A percentile compares a stretch with the other conserved stretches of the same genome.
Evolutionary conservation across 192 early-diverging fungal species (phyloP).

Genomic region (Spinellus fusiger): DNA sequence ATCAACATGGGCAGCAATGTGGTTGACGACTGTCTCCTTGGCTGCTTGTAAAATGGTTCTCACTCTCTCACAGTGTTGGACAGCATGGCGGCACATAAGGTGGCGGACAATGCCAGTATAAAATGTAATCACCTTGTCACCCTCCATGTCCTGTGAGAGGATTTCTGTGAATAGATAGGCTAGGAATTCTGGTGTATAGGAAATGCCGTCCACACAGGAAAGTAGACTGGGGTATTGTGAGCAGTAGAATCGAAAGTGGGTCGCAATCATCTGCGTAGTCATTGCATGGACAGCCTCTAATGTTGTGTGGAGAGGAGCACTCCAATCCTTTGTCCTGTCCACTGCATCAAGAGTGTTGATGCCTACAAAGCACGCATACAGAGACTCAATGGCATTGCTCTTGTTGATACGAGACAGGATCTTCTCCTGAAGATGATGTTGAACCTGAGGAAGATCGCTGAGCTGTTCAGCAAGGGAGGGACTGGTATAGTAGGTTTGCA

Average conservation of each 20-base stretch:
- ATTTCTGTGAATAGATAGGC: constrained; percentile 18
- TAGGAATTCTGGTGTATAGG: constrained; percentile 25
- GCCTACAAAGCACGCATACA: constrained; percentile 25
- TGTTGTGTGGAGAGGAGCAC: neutral
- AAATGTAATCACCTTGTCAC: constrained; percentile 11
- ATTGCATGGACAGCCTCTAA: constrained; percentile 8
- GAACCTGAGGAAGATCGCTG: neutral
- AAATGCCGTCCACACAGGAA: constrained; percentile 29
- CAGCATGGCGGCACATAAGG: constrained; percentile 16
- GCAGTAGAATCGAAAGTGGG: constrained; percentile 27
- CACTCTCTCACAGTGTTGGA: constrained; percentile 1
- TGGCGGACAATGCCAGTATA: constrained; percentile 26
- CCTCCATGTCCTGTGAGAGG: constrained; percentile 18
- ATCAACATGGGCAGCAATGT: constrained; percentile 8
- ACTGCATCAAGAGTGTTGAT: constrained; percentile 1
- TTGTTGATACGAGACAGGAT: constrained; percentile 7
- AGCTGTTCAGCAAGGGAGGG: neutral
- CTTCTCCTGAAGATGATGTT: constrained; percentile 3
- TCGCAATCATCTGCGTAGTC: constrained; percentile 9
- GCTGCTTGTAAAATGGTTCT: constrained; percentile 9
- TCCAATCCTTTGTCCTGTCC: constrained; percentile 9
- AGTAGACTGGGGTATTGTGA: constrained; percentile 25
- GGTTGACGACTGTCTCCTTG: constrained; percentile 6
- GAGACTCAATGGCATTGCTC: constrained; percentile 20
- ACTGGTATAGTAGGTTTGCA: constrained; percentile 20